A percentile compares a stretch with the other conserved stretches of the same genome.
Conservation (phyloP, 2,329 filamentous ascomycete genomes). For the Pseudocercospora fijiensis region DNA sequence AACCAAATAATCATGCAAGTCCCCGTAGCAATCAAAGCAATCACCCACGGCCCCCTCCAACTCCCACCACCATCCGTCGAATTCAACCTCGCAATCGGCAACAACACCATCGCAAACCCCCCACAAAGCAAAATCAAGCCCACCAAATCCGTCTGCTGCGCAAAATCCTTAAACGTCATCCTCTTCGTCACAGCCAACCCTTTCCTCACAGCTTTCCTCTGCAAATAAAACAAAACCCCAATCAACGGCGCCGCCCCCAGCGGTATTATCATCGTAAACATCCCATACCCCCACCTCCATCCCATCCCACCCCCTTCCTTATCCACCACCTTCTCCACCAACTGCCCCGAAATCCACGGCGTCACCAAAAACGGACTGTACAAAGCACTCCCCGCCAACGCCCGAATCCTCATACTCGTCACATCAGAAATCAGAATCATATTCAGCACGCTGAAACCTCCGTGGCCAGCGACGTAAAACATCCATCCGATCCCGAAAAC, state of each 20-base stretch:
- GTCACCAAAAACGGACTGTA: conserved; percentile 45
- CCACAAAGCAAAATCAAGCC: conserved; percentile 51
- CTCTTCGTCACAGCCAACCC: conserved; percentile 34
- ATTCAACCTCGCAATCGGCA: conserved; percentile 49
- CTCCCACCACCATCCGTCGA: conserved; percentile 30
- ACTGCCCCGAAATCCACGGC: conserved; percentile 45
- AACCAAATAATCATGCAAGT: conserved; percentile 44
- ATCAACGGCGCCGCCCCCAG: conserved; percentile 41
- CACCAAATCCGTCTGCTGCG: conserved; percentile 35
- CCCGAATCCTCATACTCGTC: conserved; percentile 44
- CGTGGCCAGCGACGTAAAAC: conserved; percentile 42
- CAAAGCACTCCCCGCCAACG: conserved; percentile 42
- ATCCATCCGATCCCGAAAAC: conserved; percentile 43
- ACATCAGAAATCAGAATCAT: conserved; percentile 46
- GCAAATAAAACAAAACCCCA: conserved; percentile 41
- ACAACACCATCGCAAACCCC: conserved; percentile 51
- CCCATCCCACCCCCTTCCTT: conserved; percentile 44
- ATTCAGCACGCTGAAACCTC: conserved; percentile 45
- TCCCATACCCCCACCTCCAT: conserved; percentile 49
- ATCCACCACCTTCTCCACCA: conserved; percentile 45
- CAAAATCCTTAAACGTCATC: conserved; percentile 39
- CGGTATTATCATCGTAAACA: conserved; percentile 47
- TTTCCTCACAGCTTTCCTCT: conserved; percentile 37
- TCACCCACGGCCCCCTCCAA: conserved; percentile 51
- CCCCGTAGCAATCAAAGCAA: conserved; percentile 48